These are phyloP conservation scores for Aureococcus anophagefferens DNA, from an alignment of 108 stramenopile species.

Conservation along the genomic window DNA sequence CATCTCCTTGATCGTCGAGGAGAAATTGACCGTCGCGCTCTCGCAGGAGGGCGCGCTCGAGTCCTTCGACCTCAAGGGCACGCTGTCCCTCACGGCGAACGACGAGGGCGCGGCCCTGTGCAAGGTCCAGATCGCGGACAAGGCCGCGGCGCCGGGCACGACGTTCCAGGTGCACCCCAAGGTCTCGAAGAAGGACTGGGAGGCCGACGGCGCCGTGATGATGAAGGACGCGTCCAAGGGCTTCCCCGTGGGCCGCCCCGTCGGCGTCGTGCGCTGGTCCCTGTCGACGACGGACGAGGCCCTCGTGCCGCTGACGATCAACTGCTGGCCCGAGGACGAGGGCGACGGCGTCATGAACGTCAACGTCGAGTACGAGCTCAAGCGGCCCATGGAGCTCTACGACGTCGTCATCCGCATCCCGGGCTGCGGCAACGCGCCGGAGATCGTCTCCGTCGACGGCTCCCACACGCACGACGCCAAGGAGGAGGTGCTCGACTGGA, in stretches of 20 bases:
- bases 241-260: constrained; percentile 79
- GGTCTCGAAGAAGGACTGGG: constrained; percentile 83
- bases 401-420: constrained; percentile 90
- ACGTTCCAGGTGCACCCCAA: constrained; percentile 94
- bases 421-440: constrained; percentile 71
- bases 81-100: constrained; percentile 88
- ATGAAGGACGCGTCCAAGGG: constrained; percentile 85
- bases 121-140: constrained; percentile 62
- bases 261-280: constrained; percentile 88
- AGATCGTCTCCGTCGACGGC: constrained; percentile 76
- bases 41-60: constrained; percentile 86
- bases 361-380: constrained; percentile 85
- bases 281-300: constrained; percentile 71
- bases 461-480: constrained; percentile 80
- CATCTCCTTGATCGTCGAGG: constrained; percentile 72
- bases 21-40: constrained; percentile 75
- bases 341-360: constrained; percentile 82
- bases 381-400: constrained; percentile 63
- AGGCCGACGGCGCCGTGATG: constrained; percentile 60
- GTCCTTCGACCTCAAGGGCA: constrained; percentile 85
- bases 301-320: constrained; percentile 74
- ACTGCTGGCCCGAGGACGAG: constrained; percentile 97
- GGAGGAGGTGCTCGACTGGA: constrained; percentile 86
- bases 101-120: constrained; percentile 77
- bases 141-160: constrained; percentile 46